Base-by-base conservation (phyloP, 306 rosid species). In the Cucumis cinereus region DNA sequence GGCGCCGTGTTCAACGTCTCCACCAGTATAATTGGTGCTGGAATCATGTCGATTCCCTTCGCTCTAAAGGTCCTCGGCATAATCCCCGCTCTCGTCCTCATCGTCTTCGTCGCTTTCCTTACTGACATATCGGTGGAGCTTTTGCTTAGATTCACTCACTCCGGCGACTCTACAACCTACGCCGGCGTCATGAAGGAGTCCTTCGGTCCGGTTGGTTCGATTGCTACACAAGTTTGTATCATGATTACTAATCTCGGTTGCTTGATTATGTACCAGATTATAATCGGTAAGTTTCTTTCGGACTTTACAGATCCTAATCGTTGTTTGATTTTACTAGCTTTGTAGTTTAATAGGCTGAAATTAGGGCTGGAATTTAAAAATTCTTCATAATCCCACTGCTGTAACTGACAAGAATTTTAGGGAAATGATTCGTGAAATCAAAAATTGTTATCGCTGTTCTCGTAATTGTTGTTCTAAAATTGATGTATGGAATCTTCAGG, bases 31-130 rank as follows among this genome's bases (percentile, higher is more conserved):
- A 78, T 94, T 5, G 99, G 99, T 10, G 95, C 95, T 6, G 97
- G 99, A 41, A 94, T 94, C 53, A 94, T 92, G 99, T 94, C 99
- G 20, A 86, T 94, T 12, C 99, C 99, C 77, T 92, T 92, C 10
- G 88, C 94, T 19, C 78, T 94, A 1, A 92, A 87, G 84, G 95
- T 94, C 73, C 86, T 94, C 3, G 99, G 99, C 5, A 87, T 90
- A 13, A 57, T 92, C 74, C 97, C 99, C 0, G 93, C 89, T 2
- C 52, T 89, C 24, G 24, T 72, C 35, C 83, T 89, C 55, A 88
- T 94, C 62, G 80, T 86, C 15, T 67, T 87, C 3, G 82, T 94
- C 7, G 99, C 87, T 14, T 60, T 87, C 35, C 57, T 94, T 17
- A 88, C 88, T 0, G 97, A 91, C 26, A 53, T 92, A 0, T 94